Evolutionary conservation across 164 flowering plant species (phyloP).

Genomic region (Liquidambar formosana): DNA sequence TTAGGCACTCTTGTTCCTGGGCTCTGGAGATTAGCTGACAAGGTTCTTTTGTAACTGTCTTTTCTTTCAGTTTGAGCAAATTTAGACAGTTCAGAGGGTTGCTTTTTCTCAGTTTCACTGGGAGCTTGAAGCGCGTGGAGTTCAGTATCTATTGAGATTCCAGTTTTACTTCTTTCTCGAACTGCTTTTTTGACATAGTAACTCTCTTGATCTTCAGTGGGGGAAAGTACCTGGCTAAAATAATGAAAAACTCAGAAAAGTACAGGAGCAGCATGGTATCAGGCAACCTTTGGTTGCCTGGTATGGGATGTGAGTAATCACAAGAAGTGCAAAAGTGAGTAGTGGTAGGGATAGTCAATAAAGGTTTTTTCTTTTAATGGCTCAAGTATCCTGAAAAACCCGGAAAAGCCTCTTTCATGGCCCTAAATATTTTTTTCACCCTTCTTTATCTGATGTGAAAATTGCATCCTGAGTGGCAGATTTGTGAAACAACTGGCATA

Average conservation of each 20-base stretch:
- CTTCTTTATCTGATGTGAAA: too few relatives aligned
- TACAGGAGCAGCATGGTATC: background rate
- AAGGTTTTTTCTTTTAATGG: too few relatives aligned
- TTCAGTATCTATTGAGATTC: background rate
- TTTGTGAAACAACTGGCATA: too few relatives aligned
- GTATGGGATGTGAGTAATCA: too few relatives aligned
- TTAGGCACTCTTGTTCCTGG: slow-evolving; percentile 13
- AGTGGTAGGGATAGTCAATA: too few relatives aligned
- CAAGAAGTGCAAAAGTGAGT: too few relatives aligned
- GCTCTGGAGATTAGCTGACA: slow-evolving; percentile 10
- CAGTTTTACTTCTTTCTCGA: background rate
- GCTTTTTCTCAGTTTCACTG: background rate
- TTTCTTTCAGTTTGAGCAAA: background rate
- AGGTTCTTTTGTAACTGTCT: slow-evolving; percentile 6
- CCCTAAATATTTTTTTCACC: too few relatives aligned
- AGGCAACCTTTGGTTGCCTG: too few relatives aligned
- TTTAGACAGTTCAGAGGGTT: background rate
- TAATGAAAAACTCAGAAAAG: background rate
- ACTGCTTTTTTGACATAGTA: background rate
- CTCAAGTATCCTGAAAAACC: too few relatives aligned
- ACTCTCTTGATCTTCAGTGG: background rate
- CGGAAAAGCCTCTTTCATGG: too few relatives aligned
- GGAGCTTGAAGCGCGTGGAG: background rate
- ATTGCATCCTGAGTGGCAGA: too few relatives aligned
- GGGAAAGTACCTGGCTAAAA: slow-evolving; percentile 1